Percentiles rank a stretch among this genome's conserved stretches.
phyloP scores from a whole-genome alignment of 768 basidiomycete genomes.

The Gymnopilus junonius region DNA sequence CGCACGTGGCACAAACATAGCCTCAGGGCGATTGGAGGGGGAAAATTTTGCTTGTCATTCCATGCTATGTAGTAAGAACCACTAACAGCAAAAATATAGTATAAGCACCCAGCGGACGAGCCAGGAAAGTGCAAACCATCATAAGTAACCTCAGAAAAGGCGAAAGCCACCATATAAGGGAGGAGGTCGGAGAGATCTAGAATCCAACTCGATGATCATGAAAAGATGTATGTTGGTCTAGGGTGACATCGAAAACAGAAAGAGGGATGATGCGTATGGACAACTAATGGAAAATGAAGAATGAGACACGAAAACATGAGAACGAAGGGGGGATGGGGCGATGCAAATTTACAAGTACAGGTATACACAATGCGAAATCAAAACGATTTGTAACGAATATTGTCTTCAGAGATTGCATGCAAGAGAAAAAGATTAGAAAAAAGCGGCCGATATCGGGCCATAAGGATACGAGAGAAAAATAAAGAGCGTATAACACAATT shows the following conservation, averaged over 20 bases:
- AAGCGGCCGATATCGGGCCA: constrained; percentile 5
- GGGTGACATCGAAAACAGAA: neutral
- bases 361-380: constrained; percentile 10
- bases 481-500: constrained; percentile 8
- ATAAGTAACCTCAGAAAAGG: neutral
- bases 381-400: neutral
- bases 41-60: constrained; percentile 4
- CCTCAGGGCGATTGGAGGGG: neutral
- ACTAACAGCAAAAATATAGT: neutral
- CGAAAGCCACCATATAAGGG: neutral
- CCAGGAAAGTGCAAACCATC: neutral
- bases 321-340: neutral
- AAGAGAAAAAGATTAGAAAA: constrained; percentile 10
- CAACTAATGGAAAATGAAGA: neutral
- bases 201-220: constrained; percentile 5
- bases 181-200: neutral
- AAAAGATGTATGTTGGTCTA: constrained; percentile 7
- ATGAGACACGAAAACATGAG: constrained; percentile 7
- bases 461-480: constrained; percentile 17
- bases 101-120: neutral
- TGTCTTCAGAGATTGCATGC: constrained; percentile 9
- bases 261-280: constrained; percentile 2
- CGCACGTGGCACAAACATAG: neutral
- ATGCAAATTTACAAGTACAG: constrained; percentile 21
- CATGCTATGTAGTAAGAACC: constrained; percentile 1